Evolutionary conservation across 331 rosid genomes (phyloP).

Genomic region (Acacia concinna): DNA sequence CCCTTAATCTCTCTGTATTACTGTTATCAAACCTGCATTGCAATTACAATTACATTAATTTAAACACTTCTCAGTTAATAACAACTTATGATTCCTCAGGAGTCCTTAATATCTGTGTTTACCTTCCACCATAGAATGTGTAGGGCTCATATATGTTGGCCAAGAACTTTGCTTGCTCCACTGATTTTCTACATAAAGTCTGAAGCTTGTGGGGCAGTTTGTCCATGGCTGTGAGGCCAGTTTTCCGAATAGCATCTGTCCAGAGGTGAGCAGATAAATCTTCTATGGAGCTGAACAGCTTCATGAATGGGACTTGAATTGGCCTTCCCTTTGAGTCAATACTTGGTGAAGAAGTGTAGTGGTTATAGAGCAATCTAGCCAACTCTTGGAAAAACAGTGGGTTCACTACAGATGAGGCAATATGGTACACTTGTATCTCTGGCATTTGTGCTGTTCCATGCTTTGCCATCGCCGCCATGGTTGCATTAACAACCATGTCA

Average conservation of each 20-base stretch:
- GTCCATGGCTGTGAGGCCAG: constrained; percentile 50
- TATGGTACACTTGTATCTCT: constrained; percentile 76
- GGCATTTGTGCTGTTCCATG: constrained; percentile 64
- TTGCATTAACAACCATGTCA: constrained; percentile 97
- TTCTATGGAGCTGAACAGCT: constrained; percentile 72
- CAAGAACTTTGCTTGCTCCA: constrained; percentile 84
- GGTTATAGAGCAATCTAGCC: constrained; percentile 61
- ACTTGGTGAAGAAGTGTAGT: constrained; percentile 70
- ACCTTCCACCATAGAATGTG: constrained; percentile 97
- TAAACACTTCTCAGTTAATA: not conserved
- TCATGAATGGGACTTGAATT: constrained; percentile 75
- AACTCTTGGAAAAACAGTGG: constrained; percentile 71
- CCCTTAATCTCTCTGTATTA: constrained; percentile 71
- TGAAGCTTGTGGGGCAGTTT: constrained; percentile 67
- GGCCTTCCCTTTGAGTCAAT: constrained; percentile 72
- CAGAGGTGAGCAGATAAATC: constrained; percentile 84
- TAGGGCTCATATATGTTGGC: constrained; percentile 88
- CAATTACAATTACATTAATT: not conserved
- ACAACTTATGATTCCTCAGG: not conserved
- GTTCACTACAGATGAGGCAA: constrained; percentile 88
- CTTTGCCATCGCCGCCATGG: constrained; percentile 82
- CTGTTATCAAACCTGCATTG: constrained; percentile 83
- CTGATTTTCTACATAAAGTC: constrained; percentile 71
- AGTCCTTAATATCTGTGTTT: not conserved
- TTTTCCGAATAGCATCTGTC: constrained; percentile 64